Evolutionary conservation across 129 eudicot genomes (phyloP).

Genomic region (Sambucus nigra): DNA sequence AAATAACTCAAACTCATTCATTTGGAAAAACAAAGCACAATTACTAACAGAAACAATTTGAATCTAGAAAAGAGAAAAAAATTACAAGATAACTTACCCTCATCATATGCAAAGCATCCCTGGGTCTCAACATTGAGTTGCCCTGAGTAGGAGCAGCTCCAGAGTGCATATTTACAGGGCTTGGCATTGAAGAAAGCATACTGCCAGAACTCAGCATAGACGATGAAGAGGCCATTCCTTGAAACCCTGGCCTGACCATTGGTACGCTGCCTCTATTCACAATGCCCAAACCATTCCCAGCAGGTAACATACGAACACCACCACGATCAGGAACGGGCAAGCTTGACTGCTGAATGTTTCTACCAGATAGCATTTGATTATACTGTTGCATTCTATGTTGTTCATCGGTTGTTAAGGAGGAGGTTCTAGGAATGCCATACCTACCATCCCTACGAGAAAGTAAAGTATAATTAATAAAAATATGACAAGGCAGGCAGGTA

Average conservation of each 20-base stretch:
- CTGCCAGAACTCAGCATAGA: constrained; percentile 45
- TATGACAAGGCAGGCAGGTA: background rate
- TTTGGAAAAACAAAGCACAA: too few species aligned
- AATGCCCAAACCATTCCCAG: constrained; percentile 54
- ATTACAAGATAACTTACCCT: constrained; percentile 41
- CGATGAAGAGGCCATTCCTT: constrained; percentile 52
- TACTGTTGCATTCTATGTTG: constrained; percentile 79
- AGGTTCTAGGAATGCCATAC: constrained; percentile 59
- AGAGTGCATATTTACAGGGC: constrained; percentile 41
- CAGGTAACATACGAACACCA: constrained; percentile 54
- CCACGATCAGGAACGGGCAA: constrained; percentile 56
- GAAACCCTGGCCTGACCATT: constrained; percentile 59
- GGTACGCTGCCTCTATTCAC: constrained; percentile 59
- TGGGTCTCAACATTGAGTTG: constrained; percentile 58
- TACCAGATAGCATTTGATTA: constrained; percentile 53
- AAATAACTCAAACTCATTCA: too few species aligned
- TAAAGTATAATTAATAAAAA: background rate
- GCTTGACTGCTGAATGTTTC: constrained; percentile 51
- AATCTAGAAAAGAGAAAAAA: constrained; percentile 4
- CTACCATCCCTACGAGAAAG: constrained; percentile 54
- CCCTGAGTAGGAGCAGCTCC: constrained; percentile 60
- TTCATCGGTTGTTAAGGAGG: constrained; percentile 63
- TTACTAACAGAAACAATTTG: background rate
- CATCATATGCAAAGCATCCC: constrained; percentile 59
- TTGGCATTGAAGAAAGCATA: constrained; percentile 33